A percentile compares a stretch with the other conserved stretches of the same genome.
Conservation (phyloP, 2,329 filamentous ascomycete species). For the Aspergillus sp. region DNA sequence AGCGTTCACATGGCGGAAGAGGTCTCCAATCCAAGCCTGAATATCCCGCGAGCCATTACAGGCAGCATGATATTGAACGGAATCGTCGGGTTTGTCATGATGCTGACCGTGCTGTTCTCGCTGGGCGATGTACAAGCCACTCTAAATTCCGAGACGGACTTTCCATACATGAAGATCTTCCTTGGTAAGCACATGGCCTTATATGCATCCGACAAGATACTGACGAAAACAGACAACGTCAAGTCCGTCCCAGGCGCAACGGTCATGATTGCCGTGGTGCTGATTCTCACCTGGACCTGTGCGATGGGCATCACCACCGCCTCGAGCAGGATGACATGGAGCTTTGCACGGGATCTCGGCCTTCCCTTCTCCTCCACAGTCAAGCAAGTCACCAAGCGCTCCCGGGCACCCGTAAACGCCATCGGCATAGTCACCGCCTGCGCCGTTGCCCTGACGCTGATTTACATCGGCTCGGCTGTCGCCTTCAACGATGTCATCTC, state of each 20-base stretch:
- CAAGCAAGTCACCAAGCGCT: constrained; percentile 43
- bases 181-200: constrained; percentile 5
- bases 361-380: constrained; percentile 51
- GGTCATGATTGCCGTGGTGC: constrained; percentile 15
- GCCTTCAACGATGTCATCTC: constrained; percentile 44
- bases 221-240: constrained; percentile 8
- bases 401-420: constrained; percentile 48
- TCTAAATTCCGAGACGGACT: constrained; percentile 20
- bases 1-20: constrained; percentile 10
- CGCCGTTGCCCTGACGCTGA: constrained; percentile 49
- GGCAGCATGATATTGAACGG: constrained; percentile 20
- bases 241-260: constrained; percentile 14
- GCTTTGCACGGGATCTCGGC: constrained; percentile 52
- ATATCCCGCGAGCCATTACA: constrained; percentile 20
- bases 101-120: constrained; percentile 23
- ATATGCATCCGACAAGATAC: neutral
- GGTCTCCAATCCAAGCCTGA: constrained; percentile 13
- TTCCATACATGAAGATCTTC: constrained; percentile 24
- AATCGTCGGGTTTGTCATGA: constrained; percentile 26
- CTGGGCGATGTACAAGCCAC: constrained; percentile 22
- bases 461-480: constrained; percentile 50
- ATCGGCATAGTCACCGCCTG: constrained; percentile 46
- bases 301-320: constrained; percentile 35
- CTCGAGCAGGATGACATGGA: constrained; percentile 51
- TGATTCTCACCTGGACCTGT: constrained; percentile 16